Percentiles rank a stretch among this genome's conserved stretches.
Evolutionary conservation across 1,139 yeast genomes (phyloP).

Genomic region (Yamadazyma diddensiae): DNA sequence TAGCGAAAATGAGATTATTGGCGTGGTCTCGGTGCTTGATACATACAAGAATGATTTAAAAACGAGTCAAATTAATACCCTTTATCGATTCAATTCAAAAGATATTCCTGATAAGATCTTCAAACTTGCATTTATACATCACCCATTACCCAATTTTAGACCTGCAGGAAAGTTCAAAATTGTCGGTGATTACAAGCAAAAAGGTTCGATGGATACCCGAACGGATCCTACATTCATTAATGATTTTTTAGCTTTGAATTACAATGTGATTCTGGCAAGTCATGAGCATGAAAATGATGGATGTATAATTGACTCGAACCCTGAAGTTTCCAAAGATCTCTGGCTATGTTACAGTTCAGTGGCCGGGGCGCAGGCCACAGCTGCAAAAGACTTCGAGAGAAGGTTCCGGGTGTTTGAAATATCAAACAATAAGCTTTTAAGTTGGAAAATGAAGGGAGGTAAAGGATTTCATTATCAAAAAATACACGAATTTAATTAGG

Average conservation of each 20-base stretch:
- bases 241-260: conserved; percentile 37
- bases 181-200: conserved; percentile 49
- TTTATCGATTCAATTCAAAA: conserved; percentile 21
- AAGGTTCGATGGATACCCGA: conserved; percentile 33
- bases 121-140: conserved; percentile 46
- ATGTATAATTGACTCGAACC: conserved; percentile 31
- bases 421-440: conserved; percentile 22
- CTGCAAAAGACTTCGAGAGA: conserved; percentile 24
- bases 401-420: conserved; percentile 37
- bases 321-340: conserved; percentile 13
- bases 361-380: conserved; percentile 37
- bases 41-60: conserved; percentile 27
- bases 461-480: conserved; percentile 34
- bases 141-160: conserved; percentile 51
- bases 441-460: conserved; percentile 40
- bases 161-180: conserved; percentile 48
- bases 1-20: conserved; percentile 15
- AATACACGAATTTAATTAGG: conserved; percentile 17
- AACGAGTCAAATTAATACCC: conserved; percentile 29
- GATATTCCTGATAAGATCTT: conserved; percentile 14
- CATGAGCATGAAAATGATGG: conserved; percentile 59
- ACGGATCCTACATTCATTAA: conserved; percentile 34
- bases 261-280: conserved; percentile 49
- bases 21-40: conserved; percentile 34
- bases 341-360: conserved; percentile 44